Conservation (phyloP, 2,329 filamentous ascomycete genomes). For the Fusarium mundagurra region DNA sequence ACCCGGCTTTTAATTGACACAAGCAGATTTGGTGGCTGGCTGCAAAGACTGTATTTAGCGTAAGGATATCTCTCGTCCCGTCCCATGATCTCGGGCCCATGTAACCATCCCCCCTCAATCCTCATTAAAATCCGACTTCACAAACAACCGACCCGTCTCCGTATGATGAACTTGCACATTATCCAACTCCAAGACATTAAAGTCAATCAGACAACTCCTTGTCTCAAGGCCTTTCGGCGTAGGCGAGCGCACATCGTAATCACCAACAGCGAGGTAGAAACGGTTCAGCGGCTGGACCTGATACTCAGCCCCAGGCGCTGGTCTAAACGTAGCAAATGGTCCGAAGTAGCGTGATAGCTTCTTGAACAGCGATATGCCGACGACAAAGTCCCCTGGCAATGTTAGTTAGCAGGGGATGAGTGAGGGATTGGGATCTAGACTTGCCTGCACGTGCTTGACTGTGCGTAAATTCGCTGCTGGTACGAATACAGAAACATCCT, state of each 20-base stretch:
- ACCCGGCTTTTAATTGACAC: accelerated
- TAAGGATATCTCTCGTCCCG: too few species aligned
- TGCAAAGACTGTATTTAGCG: accelerated
- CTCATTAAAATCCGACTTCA: background rate
- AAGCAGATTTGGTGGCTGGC: background rate
- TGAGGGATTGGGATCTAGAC: background rate
- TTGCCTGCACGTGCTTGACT: background rate
- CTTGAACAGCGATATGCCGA: background rate
- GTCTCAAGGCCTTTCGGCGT: background rate
- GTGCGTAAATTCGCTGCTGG: background rate
- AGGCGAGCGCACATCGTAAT: background rate
- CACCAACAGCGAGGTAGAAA: background rate
- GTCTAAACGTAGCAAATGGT: background rate
- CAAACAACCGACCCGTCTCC: background rate
- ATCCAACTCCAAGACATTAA: background rate
- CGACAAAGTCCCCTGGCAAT: background rate
- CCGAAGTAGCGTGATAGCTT: background rate
- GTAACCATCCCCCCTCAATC: background rate
- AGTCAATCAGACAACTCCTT: background rate
- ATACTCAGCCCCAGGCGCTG: background rate
- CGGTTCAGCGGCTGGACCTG: background rate
- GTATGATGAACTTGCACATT: background rate
- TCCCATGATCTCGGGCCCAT: background rate
- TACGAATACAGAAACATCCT: background rate
- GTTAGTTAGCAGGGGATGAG: background rate